Evolutionary conservation across 352 stramenopile species (phyloP), one percentile per base, ranked within the genome.

Genomic region (Phytopythium sindhum): DNA sequence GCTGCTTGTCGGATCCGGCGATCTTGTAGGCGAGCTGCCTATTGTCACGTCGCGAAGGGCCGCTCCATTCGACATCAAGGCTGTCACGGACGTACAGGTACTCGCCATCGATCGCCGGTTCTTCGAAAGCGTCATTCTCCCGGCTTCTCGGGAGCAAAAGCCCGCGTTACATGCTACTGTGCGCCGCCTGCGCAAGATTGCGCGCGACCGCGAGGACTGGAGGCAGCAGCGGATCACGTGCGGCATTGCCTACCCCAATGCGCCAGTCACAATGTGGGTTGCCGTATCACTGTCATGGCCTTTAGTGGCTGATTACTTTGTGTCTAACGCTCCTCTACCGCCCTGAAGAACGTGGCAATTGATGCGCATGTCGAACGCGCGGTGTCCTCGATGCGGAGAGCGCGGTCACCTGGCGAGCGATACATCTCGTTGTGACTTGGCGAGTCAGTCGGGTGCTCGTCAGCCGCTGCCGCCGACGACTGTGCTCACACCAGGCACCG

Each of bases 331-430:
- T 45, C 19, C n/a, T 17, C 15, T 35, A 21, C 51, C 7, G 19
- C 19, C 11, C 28, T 29, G 5, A 44, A 92, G 83, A n/a, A 90
- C 83, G 7, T 90, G 77, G 72, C 75, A 89, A 39, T 65, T 92
- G 21, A 88, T 90, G 81, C 80, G 83, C 9, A 92, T 92, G 79
- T 88, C 81, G 11, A 86, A 84, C 55, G 28, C 89, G 33, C 66
- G 69, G 2, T 90, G 84, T 60, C 74, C 77, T 58, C 76, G 80
- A 56, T 90, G 84, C 50, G 84, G 81, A 15, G 66, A 74, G 41
- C 69, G 70, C 41, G 83, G 83, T 1, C 83, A 92, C 39, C 39
- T 92, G 7, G 70, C 78, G 14, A 66, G 55, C 4, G 81, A 92
- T 51, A 59, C 75, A 0, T 71, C 67, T 4, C 80, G 83, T 11